Evolutionary conservation across 768 basidiomycete genomes (phyloP), one percentile per base, ranked within the genome.

Genomic region (Tylopilus sp.): DNA sequence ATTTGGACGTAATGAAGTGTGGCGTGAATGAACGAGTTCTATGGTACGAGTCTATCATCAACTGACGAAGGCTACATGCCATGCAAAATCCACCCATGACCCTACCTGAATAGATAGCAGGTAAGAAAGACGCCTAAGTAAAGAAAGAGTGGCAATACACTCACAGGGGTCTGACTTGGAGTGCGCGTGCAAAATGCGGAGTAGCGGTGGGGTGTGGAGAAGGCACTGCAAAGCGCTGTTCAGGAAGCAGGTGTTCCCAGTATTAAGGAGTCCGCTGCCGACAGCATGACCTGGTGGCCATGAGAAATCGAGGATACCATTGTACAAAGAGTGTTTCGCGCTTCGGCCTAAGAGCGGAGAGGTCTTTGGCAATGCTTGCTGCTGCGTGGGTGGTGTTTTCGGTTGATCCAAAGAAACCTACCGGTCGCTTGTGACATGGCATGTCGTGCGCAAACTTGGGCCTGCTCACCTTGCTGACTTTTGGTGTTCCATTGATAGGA

Each of bases 171-270:
- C 73, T 2, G 50, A 49, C 56, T 69, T 76, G 31, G 68, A 70
- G 61, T 86, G 86, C 8, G 67, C 67, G 38, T 71, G 47, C 35
- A 92, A 67, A 39, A 87, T 63, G 54, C 77, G 79, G 33, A 93
- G 75, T 22, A 99, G 77, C 2, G 95, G 92, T 9, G 94, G 84
- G 1, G 95, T 98, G 63, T 98, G 94, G 13, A 97, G 69, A 44
- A 98, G 79, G 61, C 92, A 93, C 72, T 99, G 97, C 44, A 98
- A 71, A 20, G 87, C 90, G 58, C 92, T 93, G 68, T 99, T 99
- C 60, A 98, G 74, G 69, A 95, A 99, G 70, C 97, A 99, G 2
- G 92, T 95, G 64, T 98, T 98, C 41, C 91, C 92, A 23, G 74
- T 85, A 69, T 98, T 98, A 63, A 80, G 76, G 41, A 98, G 72